phyloP scores from a whole-genome alignment of 331 rosid species.

The Quercus lobata region DNA sequence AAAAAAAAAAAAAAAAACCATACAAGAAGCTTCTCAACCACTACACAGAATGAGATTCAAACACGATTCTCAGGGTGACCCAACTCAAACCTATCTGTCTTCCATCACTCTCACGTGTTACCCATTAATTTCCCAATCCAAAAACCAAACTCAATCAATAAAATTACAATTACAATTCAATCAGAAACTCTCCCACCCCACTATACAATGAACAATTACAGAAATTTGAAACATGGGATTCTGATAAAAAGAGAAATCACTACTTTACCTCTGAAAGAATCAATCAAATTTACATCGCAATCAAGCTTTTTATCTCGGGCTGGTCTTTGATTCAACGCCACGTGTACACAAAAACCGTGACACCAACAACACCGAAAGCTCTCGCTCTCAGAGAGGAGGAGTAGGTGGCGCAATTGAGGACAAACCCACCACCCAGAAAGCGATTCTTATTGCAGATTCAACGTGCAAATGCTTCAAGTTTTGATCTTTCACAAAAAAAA shows the following conservation, averaged over 20 bases:
- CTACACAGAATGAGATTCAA: conserved; percentile 16
- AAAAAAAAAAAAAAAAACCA: not conserved
- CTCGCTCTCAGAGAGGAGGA: conserved; percentile 18
- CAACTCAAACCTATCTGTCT: conserved; percentile 28
- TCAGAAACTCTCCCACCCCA: conserved; percentile 10
- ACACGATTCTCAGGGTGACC: conserved; percentile 20
- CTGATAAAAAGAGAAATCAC: conserved; percentile 18
- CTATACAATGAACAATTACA: not conserved
- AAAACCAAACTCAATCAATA: conserved; percentile 21
- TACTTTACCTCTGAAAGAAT: conserved; percentile 15
- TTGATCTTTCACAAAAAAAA: conserved; percentile 16
- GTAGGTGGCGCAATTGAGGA: not conserved
- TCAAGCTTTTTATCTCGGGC: not conserved
- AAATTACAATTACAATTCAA: conserved; percentile 6
- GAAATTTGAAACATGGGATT: conserved; percentile 24
- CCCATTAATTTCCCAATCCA: conserved; percentile 23
- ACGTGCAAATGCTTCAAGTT: conserved; percentile 16
- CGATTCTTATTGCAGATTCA: conserved; percentile 23
- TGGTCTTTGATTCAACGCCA: not conserved
- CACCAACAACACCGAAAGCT: conserved; percentile 15
- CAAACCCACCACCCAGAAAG: conserved; percentile 35
- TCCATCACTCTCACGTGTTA: conserved; percentile 15
- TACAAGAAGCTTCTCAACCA: conserved; percentile 21
- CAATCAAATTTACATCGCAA: conserved; percentile 12
- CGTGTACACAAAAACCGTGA: conserved; percentile 39